Evolutionary conservation across 73 alveolate species (phyloP).

Genomic region (Uronychia binucleata): DNA sequence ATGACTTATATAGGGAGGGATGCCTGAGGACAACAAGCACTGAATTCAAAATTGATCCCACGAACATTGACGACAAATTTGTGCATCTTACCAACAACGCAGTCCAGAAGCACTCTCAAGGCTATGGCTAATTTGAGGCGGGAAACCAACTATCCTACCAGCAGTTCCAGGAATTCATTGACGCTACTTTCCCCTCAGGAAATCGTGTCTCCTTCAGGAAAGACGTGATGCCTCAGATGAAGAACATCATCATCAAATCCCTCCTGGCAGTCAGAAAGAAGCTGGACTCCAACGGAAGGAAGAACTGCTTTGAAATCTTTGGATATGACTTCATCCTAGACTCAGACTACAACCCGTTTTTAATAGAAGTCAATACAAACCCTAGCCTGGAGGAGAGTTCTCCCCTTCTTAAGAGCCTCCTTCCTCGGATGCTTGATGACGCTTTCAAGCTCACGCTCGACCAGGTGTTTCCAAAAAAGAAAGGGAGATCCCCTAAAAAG

Average conservation of each 20-base stretch:
- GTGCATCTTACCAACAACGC: constrained; percentile 83
- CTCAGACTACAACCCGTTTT: constrained; percentile 62
- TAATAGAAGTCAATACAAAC: constrained; percentile 78
- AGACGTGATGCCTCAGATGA: constrained; percentile 32
- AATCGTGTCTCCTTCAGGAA: not conserved
- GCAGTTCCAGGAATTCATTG: constrained; percentile 26
- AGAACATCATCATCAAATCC: constrained; percentile 21
- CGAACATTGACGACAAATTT: constrained; percentile 58
- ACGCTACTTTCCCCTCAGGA: constrained; percentile 30
- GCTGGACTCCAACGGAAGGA: constrained; percentile 30
- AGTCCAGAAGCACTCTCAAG: constrained; percentile 61
- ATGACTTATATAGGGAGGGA: constrained; percentile 62
- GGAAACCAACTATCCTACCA: constrained; percentile 69
- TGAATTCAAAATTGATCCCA: constrained; percentile 36
- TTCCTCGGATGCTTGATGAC: constrained; percentile 54
- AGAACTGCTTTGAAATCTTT: constrained; percentile 65
- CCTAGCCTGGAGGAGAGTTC: constrained; percentile 71
- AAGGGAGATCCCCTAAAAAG: not conserved
- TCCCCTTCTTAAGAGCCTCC: not conserved
- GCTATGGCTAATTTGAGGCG: constrained; percentile 74
- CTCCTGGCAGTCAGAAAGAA: constrained; percentile 35
- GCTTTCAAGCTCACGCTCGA: constrained; percentile 35
- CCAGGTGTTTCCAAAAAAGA: not conserved
- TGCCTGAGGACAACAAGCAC: constrained; percentile 74
- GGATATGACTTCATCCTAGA: constrained; percentile 84